These are phyloP conservation scores for Xylaria cubensis DNA, from an alignment of 495 filamentous ascomycete species.

Conservation along the genomic window DNA sequence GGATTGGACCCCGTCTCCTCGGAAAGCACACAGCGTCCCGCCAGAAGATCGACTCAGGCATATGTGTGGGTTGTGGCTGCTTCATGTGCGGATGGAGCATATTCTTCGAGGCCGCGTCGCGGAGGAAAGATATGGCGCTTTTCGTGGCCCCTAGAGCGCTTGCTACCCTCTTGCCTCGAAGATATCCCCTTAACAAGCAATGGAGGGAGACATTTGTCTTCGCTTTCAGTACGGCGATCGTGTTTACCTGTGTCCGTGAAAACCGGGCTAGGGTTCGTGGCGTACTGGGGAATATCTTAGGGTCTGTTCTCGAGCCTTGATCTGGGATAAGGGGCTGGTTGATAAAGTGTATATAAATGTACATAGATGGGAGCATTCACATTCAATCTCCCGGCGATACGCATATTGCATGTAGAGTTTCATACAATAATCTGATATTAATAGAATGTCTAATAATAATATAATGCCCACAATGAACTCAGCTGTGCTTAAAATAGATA, in stretches of 20 bases:
- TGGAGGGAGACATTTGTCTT: slow-evolving; percentile 81
- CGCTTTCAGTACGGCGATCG: slow-evolving; percentile 73
- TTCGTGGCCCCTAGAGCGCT: slow-evolving; percentile 87
- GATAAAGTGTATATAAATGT: neutral
- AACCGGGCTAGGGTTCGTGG: slow-evolving; percentile 72
- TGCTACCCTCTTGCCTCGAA: slow-evolving; percentile 76
- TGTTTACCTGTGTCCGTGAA: slow-evolving; percentile 75
- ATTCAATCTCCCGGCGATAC: neutral
- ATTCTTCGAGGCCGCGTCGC: slow-evolving; percentile 70
- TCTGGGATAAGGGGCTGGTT: neutral
- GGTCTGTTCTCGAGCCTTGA: slow-evolving; percentile 55
- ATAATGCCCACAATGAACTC: no score
- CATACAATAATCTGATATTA: neutral
- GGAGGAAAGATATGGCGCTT: slow-evolving; percentile 79
- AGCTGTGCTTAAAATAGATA: neutral
- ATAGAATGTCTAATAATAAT: neutral
- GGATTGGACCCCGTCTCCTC: slow-evolving; percentile 76
- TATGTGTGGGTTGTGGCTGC: slow-evolving; percentile 79
- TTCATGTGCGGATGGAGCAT: slow-evolving; percentile 86
- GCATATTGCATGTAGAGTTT: neutral
- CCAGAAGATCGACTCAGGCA: slow-evolving; percentile 61
- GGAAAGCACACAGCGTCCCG: slow-evolving; percentile 50
- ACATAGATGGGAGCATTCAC: neutral
- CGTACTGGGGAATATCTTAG: slow-evolving; percentile 71
- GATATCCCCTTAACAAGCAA: slow-evolving; percentile 70